Percentiles rank a stretch among this genome's conserved stretches.
These are phyloP conservation scores for Cucumis cinereus DNA, from an alignment of 306 rosid genomes.

Conservation along the genomic window DNA sequence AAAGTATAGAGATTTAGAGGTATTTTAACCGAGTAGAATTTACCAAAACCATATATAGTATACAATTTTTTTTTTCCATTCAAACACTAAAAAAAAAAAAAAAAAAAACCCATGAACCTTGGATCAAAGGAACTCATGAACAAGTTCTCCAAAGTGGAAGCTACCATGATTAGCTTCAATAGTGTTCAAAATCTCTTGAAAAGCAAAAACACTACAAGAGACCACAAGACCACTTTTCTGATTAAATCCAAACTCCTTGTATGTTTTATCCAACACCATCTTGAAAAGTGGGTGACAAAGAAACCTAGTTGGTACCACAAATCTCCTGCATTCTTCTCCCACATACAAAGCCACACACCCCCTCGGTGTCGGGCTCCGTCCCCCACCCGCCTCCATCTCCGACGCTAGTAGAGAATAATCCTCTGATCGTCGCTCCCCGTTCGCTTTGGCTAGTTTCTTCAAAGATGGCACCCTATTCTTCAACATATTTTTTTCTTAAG, in stretches of 20 bases:
- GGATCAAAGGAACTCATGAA: conserved; percentile 42
- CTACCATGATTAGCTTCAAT: conserved; percentile 57
- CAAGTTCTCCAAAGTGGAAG: conserved; percentile 58
- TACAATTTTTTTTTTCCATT: too few species aligned
- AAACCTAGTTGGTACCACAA: conserved; percentile 60
- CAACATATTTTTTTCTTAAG: conserved; percentile 27
- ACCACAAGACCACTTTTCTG: conserved; percentile 62
- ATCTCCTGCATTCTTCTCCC: conserved; percentile 55
- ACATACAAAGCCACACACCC: conserved; percentile 73
- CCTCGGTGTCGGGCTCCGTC: conserved; percentile 33
- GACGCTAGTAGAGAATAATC: conserved; percentile 34
- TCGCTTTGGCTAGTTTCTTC: conserved; percentile 52
- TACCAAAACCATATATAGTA: too few species aligned
- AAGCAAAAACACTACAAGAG: conserved; percentile 64
- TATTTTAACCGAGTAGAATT: too few species aligned
- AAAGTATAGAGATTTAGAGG: too few species aligned
- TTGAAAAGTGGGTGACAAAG: conserved; percentile 83
- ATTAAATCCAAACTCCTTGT: conserved; percentile 67
- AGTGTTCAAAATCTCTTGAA: conserved; percentile 60
- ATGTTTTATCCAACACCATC: conserved; percentile 68
- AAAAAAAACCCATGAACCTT: too few species aligned
- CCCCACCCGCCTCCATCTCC: not conserved
- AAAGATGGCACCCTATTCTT: conserved; percentile 47
- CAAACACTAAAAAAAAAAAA: too few species aligned
- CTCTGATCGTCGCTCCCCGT: conserved; percentile 4